A percentile compares a stretch with the other conserved stretches of the same genome.
These are phyloP conservation scores for Eimeria necatrix DNA, from an alignment of 169 alveolate species.

Conservation along the genomic window DNA sequence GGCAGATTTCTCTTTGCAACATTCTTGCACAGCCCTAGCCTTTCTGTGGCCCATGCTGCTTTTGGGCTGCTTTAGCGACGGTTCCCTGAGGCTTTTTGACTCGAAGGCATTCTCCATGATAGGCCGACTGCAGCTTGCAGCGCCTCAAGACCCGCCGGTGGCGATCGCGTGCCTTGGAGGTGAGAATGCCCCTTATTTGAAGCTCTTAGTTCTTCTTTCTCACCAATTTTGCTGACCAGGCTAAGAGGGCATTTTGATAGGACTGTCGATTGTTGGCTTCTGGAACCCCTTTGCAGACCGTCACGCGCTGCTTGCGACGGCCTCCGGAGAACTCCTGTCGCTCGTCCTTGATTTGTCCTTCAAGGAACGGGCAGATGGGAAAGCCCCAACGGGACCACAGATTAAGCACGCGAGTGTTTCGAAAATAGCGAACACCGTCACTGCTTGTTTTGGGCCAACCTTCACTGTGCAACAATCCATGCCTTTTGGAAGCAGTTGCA, in stretches of 20 bases:
- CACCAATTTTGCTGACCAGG: neutral
- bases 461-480: slow-evolving; percentile 10
- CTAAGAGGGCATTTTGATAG: too few species aligned
- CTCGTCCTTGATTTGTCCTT: slow-evolving; percentile 43
- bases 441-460: slow-evolving; percentile 64
- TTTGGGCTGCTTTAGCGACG: slow-evolving; percentile 63
- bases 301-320: slow-evolving; percentile 79
- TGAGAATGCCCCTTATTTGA: neutral
- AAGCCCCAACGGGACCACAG: neutral
- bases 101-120: slow-evolving; percentile 10
- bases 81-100: slow-evolving; percentile 73
- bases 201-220: neutral
- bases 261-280: neutral
- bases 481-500: slow-evolving; percentile 35
- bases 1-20: slow-evolving; percentile 63
- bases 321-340: slow-evolving; percentile 73
- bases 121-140: slow-evolving; percentile 72
- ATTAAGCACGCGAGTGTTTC: slow-evolving; percentile 80
- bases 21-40: slow-evolving; percentile 68
- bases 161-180: slow-evolving; percentile 66
- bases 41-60: slow-evolving; percentile 57
- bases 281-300: slow-evolving; percentile 48
- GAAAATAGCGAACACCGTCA: slow-evolving; percentile 40
- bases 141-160: slow-evolving; percentile 58
- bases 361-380: neutral